Evolutionary conservation across 2,329 filamentous ascomycete species (phyloP).

Genomic region (Ophiosphaerella herpotricha): DNA sequence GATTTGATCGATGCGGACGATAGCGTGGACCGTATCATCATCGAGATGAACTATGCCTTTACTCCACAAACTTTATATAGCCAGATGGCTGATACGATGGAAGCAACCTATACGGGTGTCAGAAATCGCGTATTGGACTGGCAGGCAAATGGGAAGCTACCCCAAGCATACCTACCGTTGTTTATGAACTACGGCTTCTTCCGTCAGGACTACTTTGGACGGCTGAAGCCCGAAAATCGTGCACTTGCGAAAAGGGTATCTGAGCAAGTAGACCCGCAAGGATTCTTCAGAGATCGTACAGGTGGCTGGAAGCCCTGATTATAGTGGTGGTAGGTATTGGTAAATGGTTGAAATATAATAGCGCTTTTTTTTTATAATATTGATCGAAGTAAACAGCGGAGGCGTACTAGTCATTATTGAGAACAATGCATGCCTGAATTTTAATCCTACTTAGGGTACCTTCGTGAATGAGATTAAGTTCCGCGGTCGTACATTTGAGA

Average conservation of each 20-base stretch:
- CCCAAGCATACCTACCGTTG: constrained; percentile 50
- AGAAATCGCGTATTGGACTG: constrained; percentile 43
- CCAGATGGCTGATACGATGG: constrained; percentile 48
- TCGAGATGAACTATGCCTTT: constrained; percentile 54
- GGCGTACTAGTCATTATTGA: too few species aligned
- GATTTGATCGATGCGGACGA: constrained; percentile 50
- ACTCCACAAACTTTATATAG: constrained; percentile 35
- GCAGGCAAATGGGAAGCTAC: constrained; percentile 45
- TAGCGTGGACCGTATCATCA: constrained; percentile 49
- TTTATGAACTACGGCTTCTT: constrained; percentile 56
- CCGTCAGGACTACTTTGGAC: constrained; percentile 53
- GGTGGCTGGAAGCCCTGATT: constrained; percentile 48
- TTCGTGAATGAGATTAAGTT: too few species aligned
- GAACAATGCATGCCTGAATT: too few species aligned
- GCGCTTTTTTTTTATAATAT: too few species aligned
- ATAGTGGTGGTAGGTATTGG: neutral
- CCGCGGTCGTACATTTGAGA: too few species aligned
- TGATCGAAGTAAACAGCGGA: too few species aligned
- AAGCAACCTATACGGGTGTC: constrained; percentile 47
- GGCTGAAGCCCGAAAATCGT: constrained; percentile 39
- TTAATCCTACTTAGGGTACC: too few species aligned
- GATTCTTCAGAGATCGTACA: constrained; percentile 49
- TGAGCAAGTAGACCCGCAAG: constrained; percentile 47
- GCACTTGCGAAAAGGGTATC: constrained; percentile 44
- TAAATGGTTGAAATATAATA: neutral